These are phyloP conservation scores for Domatiomyces globalis DNA, from an alignment of 2,329 filamentous ascomycete species.

Conservation along the genomic window DNA sequence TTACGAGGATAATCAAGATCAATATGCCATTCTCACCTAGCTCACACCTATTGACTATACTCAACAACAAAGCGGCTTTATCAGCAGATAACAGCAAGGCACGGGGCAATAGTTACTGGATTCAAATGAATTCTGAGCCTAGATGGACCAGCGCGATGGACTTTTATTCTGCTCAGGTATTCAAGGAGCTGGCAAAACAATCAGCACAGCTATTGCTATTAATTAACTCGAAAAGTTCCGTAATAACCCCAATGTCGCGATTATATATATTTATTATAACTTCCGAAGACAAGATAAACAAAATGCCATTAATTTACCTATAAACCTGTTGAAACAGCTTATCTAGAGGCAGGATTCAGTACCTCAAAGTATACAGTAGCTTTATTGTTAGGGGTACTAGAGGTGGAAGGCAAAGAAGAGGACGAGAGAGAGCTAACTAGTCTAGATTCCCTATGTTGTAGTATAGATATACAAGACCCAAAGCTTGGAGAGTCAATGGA, in stretches of 20 bases:
- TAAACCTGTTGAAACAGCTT: constrained; percentile 8
- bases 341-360: constrained; percentile 3
- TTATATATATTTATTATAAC: too few species aligned
- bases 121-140: constrained; percentile 20
- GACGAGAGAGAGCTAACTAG: too few species aligned
- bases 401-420: too few species aligned
- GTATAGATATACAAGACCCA: too few species aligned
- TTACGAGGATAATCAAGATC: too few species aligned
- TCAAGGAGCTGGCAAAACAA: constrained; percentile 35
- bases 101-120: constrained; percentile 35
- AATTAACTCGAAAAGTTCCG: constrained; percentile 3
- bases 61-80: constrained; percentile 26
- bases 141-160: constrained; percentile 7
- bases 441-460: too few species aligned
- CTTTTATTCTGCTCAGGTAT: constrained; percentile 36
- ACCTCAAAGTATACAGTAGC: constrained; percentile 1
- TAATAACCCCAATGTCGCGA: too few species aligned
- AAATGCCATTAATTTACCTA: not conserved
- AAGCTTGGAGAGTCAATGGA: too few species aligned
- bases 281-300: too few species aligned
- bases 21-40: too few species aligned
- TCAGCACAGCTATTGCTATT: constrained; percentile 8
- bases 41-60: constrained; percentile 19
- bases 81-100: constrained; percentile 23
- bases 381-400: constrained; percentile 5